phyloP scores from a whole-genome alignment of 805 yeast species.

The Saccharomycopsis javanensis region DNA sequence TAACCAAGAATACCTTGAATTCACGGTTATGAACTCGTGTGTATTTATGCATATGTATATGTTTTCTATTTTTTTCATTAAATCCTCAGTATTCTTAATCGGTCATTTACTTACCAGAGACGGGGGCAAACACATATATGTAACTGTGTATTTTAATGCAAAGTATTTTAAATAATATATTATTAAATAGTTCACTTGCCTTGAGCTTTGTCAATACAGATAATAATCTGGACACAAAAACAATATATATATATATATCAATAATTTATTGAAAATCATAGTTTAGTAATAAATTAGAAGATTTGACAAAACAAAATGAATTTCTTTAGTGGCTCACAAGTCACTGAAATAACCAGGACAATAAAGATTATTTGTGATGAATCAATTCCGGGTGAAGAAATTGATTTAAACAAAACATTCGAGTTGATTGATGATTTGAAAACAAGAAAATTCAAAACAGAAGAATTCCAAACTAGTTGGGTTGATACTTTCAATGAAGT shows the following conservation, averaged over 20 bases:
- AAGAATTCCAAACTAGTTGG: constrained; percentile 75
- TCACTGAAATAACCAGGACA: neutral
- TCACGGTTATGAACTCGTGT: no score
- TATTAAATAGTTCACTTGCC: no score
- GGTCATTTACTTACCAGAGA: no score
- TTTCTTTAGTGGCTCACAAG: neutral
- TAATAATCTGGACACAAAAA: no score
- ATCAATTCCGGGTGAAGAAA: constrained; percentile 67
- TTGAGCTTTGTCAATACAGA: no score
- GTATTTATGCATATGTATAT: no score
- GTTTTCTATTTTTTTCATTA: no score
- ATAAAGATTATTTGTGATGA: constrained; percentile 27
- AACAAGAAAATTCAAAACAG: constrained; percentile 67
- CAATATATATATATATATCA: neutral
- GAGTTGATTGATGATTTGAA: constrained; percentile 85
- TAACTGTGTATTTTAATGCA: no score
- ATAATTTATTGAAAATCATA: neutral
- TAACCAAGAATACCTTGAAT: no score
- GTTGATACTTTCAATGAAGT: constrained; percentile 56
- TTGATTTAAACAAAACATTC: constrained; percentile 55
- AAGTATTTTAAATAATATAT: no score
- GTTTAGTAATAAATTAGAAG: neutral
- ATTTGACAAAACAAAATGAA: neutral
- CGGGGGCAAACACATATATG: no score
- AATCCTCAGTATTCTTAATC: no score